phyloP scores from a whole-genome alignment of 2,329 filamentous ascomycete species.

The Periconia macrospinosa region DNA sequence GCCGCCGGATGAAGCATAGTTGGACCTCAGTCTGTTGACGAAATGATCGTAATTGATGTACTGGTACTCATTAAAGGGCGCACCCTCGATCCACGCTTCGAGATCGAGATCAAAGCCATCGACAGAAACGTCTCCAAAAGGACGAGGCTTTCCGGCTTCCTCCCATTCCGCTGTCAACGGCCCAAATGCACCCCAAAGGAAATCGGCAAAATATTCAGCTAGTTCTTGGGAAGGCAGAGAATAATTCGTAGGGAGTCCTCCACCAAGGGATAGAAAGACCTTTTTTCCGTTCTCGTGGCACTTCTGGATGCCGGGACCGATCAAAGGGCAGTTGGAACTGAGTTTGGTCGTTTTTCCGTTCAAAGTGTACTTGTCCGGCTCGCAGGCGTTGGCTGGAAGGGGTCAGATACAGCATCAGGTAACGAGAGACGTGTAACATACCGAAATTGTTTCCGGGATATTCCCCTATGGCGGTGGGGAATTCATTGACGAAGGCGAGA shows the following conservation, averaged over 20 bases:
- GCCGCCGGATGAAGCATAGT: constrained; percentile 39
- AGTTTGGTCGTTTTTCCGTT: constrained; percentile 46
- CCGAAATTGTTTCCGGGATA: constrained; percentile 60
- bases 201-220: constrained; percentile 53
- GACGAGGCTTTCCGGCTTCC: constrained; percentile 44
- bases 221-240: constrained; percentile 44
- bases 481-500: constrained; percentile 58
- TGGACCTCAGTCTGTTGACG: constrained; percentile 50
- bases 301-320: constrained; percentile 36
- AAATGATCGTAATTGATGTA: constrained; percentile 51
- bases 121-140: constrained; percentile 50
- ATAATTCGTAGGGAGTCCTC: constrained; percentile 46
- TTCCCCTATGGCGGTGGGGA: constrained; percentile 52
- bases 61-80: constrained; percentile 32
- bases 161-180: constrained; percentile 39
- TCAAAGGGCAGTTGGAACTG: constrained; percentile 47
- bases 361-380: constrained; percentile 42
- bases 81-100: constrained; percentile 26
- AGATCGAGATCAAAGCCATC: constrained; percentile 60
- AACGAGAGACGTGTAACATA: constrained; percentile 20
- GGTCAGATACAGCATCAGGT: constrained; percentile 2
- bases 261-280: constrained; percentile 52
- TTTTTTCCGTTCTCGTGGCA: constrained; percentile 41
- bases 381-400: constrained; percentile 47
- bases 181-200: constrained; percentile 55